A percentile compares a stretch with the other conserved stretches of the same genome.
Evolutionary conservation across 345 rosid species (phyloP).

Genomic region (Brassica cretica): DNA sequence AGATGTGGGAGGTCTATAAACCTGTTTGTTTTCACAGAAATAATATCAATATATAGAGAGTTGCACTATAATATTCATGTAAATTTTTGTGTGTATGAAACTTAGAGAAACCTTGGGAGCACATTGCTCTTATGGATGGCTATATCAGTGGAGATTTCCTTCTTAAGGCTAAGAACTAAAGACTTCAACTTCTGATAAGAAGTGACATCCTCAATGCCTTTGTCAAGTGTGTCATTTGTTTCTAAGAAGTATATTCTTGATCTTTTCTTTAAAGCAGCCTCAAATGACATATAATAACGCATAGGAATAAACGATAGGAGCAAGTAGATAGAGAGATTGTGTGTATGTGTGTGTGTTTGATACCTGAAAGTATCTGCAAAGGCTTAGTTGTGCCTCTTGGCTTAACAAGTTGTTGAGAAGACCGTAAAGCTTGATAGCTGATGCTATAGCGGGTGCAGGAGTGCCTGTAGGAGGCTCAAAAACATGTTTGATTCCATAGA

Average conservation of each 20-base stretch:
- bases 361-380: constrained; percentile 82
- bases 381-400: constrained; percentile 71
- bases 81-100: neutral
- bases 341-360: neutral
- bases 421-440: constrained; percentile 77
- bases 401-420: constrained; percentile 74
- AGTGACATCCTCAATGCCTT: constrained; percentile 47
- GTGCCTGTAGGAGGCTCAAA: constrained; percentile 66
- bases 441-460: constrained; percentile 65
- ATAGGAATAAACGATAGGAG: neutral
- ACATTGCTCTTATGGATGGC: constrained; percentile 68
- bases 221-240: constrained; percentile 59
- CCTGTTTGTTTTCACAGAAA: constrained; percentile 50
- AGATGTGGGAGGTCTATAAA: constrained; percentile 80
- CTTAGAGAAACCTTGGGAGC: constrained; percentile 64
- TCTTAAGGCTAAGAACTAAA: constrained; percentile 56
- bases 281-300: constrained; percentile 6
- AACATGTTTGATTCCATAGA: constrained; percentile 60
- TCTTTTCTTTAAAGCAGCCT: constrained; percentile 76
- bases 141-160: constrained; percentile 75
- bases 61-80: neutral
- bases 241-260: constrained; percentile 66
- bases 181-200: constrained; percentile 74
- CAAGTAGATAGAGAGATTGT: neutral
- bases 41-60: neutral